Evolutionary conservation across 345 rosid genomes (phyloP), one percentile per base, ranked within the genome.

Genomic region (Gossypium turneri): DNA sequence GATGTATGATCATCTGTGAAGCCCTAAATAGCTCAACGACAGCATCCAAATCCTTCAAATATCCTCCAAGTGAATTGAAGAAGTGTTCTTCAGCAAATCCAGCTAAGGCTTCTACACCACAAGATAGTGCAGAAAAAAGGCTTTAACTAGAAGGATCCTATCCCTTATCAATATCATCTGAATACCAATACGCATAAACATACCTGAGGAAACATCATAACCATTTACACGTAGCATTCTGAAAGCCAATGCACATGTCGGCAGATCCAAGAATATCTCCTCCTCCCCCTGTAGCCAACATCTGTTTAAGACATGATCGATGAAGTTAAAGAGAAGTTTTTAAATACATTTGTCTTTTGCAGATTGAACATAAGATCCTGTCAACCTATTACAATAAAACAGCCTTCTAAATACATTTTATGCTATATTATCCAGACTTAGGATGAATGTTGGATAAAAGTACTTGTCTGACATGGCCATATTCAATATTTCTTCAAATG

Each of bases 201-300:
- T 79, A 89, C 99, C 99, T 75, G 88, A 79, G 75, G 93, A 85
- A 75, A 93, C 92, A 78, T 86, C 82, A 74, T 91, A 91, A 66
- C 98, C 92, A 60, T 87, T 81, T 65, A 75, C 56, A 53, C 90
- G 89, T 73, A 93, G 78, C 64, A 91, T 52, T n/a, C 91, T 89
- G 74, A 91, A 95, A 58, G 97, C 92, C 90, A 91, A 77, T 13
- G 94, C 93, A 53, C 90, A 87, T 74, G 92, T 84, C 17, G 84
- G 76, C 63, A 78, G 25, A 77, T 91, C 94, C 74, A 78, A 79
- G 82, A 85, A 83, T 83, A 90, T 83, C 75, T 88, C 92, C 78
- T 89, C 94, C 73, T 87, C 89, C 22, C 90, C 92, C 81, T 82
- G 88, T 79, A 81, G 78, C 98, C 98, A 93, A 77, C 74, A 86